phyloP scores from a whole-genome alignment of 129 eudicot species.

The Chrysanthemum makinoi region DNA sequence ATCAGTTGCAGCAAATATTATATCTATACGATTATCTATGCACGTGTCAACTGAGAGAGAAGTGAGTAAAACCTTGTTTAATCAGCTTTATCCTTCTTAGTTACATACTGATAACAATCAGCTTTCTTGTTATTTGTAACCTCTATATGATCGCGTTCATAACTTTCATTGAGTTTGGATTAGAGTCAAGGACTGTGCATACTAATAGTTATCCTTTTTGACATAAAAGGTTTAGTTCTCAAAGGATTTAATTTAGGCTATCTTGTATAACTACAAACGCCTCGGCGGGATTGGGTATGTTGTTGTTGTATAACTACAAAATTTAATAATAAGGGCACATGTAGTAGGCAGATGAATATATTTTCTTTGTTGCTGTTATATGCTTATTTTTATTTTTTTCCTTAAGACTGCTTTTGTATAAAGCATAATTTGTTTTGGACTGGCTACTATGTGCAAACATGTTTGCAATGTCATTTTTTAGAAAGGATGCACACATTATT shows the following conservation, averaged over 20 bases:
- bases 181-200: neutral
- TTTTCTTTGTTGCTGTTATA: slow-evolving; percentile 16
- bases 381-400: neutral
- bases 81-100: neutral
- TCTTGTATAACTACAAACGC: neutral
- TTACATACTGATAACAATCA: slow-evolving; percentile 8
- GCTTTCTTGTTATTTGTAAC: slow-evolving; percentile 4
- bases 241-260: neutral
- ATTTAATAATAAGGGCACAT: neutral
- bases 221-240: neutral
- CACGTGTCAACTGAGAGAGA: slow-evolving; percentile 52
- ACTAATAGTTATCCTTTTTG: neutral
- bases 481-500: neutral
- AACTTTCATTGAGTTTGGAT: neutral
- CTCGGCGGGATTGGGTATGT: too few species aligned
- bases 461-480: too few species aligned
- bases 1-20: slow-evolving; percentile 73
- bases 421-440: too few species aligned
- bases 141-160: neutral
- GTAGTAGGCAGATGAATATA: neutral
- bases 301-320: neutral
- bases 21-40: slow-evolving; percentile 63
- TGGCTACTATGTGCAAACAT: too few species aligned
- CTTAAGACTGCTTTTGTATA: neutral
- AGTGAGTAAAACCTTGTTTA: slow-evolving; percentile 31